phyloP scores from a whole-genome alignment of 2,329 filamentous ascomycete genomes.

The Aspergillus fructus region DNA sequence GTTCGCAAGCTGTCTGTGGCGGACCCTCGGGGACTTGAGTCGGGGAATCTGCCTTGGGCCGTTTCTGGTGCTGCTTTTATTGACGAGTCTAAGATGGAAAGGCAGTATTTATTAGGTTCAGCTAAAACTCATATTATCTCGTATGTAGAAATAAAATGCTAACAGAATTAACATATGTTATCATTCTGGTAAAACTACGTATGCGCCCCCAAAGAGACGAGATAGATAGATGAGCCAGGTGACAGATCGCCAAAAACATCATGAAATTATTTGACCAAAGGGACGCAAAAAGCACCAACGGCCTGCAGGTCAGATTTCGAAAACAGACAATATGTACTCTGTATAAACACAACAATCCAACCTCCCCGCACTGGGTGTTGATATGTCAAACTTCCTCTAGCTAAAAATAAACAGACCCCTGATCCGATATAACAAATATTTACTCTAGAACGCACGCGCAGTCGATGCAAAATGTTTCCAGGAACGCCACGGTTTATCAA shows the following conservation, averaged over 20 bases:
- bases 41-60: not conserved
- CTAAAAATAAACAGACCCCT: constrained; percentile 1
- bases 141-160: not conserved
- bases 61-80: not conserved
- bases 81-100: not conserved
- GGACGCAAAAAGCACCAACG: not conserved
- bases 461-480: constrained; percentile 5
- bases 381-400: constrained; percentile 4
- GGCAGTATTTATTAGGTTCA: not conserved
- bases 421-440: not conserved
- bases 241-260: not conserved
- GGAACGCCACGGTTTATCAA: constrained; percentile 9
- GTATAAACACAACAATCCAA: constrained; percentile 7
- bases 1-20: constrained; percentile 1
- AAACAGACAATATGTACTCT: not conserved
- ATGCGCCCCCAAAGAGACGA: not conserved
- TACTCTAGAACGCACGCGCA: constrained; percentile 7
- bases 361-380: constrained; percentile 4
- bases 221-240: not conserved
- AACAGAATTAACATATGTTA: not conserved
- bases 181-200: not conserved
- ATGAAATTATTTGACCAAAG: not conserved
- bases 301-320: constrained; percentile 1
- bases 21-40: not conserved
- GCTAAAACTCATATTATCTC: not conserved